These are phyloP conservation scores for Coniochaeta ligniaria DNA, from an alignment of 2,329 filamentous ascomycete species.

Conservation along the genomic window DNA sequence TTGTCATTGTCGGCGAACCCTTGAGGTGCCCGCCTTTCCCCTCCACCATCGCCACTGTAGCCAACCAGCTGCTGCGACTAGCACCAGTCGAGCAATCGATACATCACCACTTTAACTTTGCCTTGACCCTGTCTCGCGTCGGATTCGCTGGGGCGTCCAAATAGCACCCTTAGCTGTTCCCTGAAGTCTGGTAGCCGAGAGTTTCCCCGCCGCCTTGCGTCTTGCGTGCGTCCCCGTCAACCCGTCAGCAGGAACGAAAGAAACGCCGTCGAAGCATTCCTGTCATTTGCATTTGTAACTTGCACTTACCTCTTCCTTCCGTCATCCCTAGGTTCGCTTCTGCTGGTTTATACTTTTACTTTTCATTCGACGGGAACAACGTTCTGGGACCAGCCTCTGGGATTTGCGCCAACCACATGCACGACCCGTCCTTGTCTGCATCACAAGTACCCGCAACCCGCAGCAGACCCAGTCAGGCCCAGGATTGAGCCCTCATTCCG, in stretches of 20 bases:
- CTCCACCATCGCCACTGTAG: not conserved
- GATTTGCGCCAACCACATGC: conserved; percentile 44
- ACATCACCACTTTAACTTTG: conserved; percentile 3
- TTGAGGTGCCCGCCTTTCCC: not conserved
- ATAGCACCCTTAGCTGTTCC: not conserved
- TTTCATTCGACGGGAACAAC: conserved; percentile 17
- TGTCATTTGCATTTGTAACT: not conserved
- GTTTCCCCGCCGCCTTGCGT: not conserved
- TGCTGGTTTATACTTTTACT: conserved; percentile 11
- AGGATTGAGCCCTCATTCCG: conserved; percentile 18
- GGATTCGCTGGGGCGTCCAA: conserved; percentile 1
- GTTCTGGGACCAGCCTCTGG: conserved; percentile 13
- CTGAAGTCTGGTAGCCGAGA: not conserved
- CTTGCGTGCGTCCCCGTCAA: not conserved
- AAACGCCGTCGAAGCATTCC: conserved; percentile 1
- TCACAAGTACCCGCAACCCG: conserved; percentile 28
- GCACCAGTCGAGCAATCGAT: not conserved
- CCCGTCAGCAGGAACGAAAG: conserved; percentile 1
- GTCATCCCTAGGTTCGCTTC: conserved; percentile 9
- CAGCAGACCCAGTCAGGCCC: conserved; percentile 13
- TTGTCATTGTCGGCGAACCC: not conserved
- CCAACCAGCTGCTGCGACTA: not conserved
- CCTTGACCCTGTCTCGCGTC: not conserved
- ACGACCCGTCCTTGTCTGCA: conserved; percentile 37
- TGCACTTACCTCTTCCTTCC: conserved; percentile 2